Percentiles rank a stretch among this genome's conserved stretches.
phyloP scores from a whole-genome alignment of 306 rosid genomes.

The Prunus kanzakura region DNA sequence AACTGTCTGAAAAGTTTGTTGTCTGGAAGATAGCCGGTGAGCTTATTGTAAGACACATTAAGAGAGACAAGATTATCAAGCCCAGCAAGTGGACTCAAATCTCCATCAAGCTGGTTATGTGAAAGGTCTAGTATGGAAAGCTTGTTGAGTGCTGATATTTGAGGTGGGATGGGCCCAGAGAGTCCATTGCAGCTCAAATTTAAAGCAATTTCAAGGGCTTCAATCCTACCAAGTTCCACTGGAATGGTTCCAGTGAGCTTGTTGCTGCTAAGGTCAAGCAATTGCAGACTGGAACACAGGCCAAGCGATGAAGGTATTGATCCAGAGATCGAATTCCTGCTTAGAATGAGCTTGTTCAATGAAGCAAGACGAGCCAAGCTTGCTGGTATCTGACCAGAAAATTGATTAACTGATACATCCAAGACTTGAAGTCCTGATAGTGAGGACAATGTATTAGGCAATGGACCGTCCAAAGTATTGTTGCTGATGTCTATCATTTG shows the following conservation, averaged over 20 bases:
- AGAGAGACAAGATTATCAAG: conserved; percentile 86
- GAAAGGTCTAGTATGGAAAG: conserved; percentile 83
- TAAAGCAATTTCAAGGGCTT: conserved; percentile 73
- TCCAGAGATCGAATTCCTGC: conserved; percentile 71
- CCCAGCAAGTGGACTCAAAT: conserved; percentile 52
- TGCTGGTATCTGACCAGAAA: conserved; percentile 57
- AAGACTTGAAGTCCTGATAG: conserved; percentile 71
- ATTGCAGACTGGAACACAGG: conserved; percentile 67
- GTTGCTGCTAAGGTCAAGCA: conserved; percentile 88
- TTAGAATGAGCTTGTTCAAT: conserved; percentile 63
- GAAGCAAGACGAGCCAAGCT: conserved; percentile 71
- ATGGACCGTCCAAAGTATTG: conserved; percentile 62
- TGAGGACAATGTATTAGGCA: conserved; percentile 64
- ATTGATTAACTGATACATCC: conserved; percentile 64
- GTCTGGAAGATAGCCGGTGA: conserved; percentile 79
- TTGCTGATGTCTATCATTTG: conserved; percentile 80
- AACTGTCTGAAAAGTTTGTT: conserved; percentile 77
- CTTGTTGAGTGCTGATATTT: conserved; percentile 68
- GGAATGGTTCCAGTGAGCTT: conserved; percentile 67
- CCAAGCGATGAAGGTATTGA: conserved; percentile 67
- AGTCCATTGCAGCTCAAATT: conserved; percentile 79
- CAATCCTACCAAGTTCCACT: conserved; percentile 53
- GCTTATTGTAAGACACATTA: conserved; percentile 76
- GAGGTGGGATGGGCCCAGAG: conserved; percentile 65
- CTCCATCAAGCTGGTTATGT: conserved; percentile 78